Base-by-base conservation (phyloP, 257 asterid genomes). In the Datura wrightii region DNA sequence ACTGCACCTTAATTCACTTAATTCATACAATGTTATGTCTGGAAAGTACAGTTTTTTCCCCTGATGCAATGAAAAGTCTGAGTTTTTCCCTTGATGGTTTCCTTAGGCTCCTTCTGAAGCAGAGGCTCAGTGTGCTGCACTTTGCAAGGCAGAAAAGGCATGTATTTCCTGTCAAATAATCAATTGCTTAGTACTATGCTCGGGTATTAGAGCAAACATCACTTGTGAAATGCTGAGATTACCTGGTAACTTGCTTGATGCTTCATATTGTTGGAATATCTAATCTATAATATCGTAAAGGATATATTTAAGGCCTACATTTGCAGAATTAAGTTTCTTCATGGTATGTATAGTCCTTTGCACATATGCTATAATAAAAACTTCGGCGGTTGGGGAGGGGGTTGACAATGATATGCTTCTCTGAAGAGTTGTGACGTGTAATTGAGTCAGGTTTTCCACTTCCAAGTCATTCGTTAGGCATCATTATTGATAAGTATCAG, bases 101-200 rank as follows among this genome's bases (percentile, higher is more conserved):
- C 67, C 60, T 52, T 83, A 96, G 98, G 99, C 99, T 89, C 98
- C 98, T 88, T 91, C 97, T 80, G 99, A 97, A 93, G 99, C 99
- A 83, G 99, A 95, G 90, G 98, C 99, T 65, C 92, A 95, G 86
- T 97, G 99, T 94, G 97, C 98, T 34, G 91, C 93, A 79, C 97
- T 97, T 86, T 97, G 98, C 91, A 94, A 89, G 89, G 82, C 89
- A 79, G 96, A 83, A 84, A 88, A 94, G 95, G 98, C 89, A 90
- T 58, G 86, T 67, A 83, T 87, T 37, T 56, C 80, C n/a, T 85
- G 69, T 86, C 63, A 63, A 86, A 59, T 85, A 71, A 71, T 84
- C 62, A 82, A 82, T 46, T 86, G 82, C 48, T 41, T 39, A 24
- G 55, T 76, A 10, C 42, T 15, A 80, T 70, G 15, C 55, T 63